phyloP scores from a whole-genome alignment of 1,284 basidiomycete genomes.

The Sporisorium sorghi region DNA sequence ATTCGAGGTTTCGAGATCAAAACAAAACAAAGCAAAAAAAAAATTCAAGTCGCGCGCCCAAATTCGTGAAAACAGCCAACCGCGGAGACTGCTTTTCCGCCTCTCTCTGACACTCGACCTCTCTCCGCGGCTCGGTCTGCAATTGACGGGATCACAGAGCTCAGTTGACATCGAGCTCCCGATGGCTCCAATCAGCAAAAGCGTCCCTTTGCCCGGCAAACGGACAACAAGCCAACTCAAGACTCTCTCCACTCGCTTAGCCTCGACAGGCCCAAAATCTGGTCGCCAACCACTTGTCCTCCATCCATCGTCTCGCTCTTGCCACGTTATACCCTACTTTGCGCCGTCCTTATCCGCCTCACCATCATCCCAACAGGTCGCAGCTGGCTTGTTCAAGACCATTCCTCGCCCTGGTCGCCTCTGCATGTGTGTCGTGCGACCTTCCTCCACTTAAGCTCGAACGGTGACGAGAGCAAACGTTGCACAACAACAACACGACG shows the following conservation, averaged over 20 bases:
- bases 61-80: neutral
- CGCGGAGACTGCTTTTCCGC: conserved; percentile 11
- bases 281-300: conserved; percentile 12
- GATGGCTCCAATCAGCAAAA: conserved; percentile 17
- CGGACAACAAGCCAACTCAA: conserved; percentile 18
- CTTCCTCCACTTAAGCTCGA: conserved; percentile 17
- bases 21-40: conserved; percentile 1
- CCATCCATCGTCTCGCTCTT: conserved; percentile 1
- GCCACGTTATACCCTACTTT: conserved; percentile 7
- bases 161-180: conserved; percentile 24
- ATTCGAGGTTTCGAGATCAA: conserved; percentile 2
- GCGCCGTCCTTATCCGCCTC: neutral
- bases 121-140: conserved; percentile 1
- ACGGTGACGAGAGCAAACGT: neutral
- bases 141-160: conserved; percentile 9
- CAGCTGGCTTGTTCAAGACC: neutral
- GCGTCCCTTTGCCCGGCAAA: conserved; percentile 17
- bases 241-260: conserved; percentile 7
- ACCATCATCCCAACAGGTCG: no score
- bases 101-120: neutral
- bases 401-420: neutral
- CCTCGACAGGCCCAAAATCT: conserved; percentile 12
- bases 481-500: conserved; percentile 3
- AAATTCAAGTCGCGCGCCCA: neutral
- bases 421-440: conserved; percentile 13